Evolutionary conservation across 306 rosid genomes (phyloP), one percentile per base, ranked within the genome.

Genomic region (Ormosia semicastrata): DNA sequence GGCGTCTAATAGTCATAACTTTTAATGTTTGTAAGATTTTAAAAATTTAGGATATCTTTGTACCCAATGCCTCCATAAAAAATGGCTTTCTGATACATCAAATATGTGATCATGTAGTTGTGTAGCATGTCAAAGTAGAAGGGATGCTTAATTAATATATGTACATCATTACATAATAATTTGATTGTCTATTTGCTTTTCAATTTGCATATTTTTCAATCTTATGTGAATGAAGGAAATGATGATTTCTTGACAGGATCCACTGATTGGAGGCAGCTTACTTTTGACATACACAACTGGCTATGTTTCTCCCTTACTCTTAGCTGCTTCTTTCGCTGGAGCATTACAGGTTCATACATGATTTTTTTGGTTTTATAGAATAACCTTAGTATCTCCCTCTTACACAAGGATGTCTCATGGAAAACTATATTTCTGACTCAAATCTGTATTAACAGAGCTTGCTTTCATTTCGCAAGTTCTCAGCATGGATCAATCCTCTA

Each of bases 301-400:
- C 77, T 95, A 95, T 77, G 90, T 93, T 62, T 88, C 97, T 85
- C 96, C 98, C 67, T 72, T 93, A 53, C 97, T 95, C 75, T 88
- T 93, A 46, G 99, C 99, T 84, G 99, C 99, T 65, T 89, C 98
- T 43, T 95, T 93, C 12, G 98, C 98, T 64, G 98, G 99, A 41
- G 99, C 97, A 1, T 85, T 95, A 83, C 97, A 93, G 94, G 99
- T 95, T 63, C 37, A 33, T 77, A 30, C 68, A 39, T 34, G 18
- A 7, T 62, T 49, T 75, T 75, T 49, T 44, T 43, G 12, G 41
- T 60, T 57, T 72, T 63, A 66, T 54, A 11, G 29, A 56, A 17
- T 71, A 75, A 29, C 63, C 67, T 33, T 24, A 29, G 5, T 8
- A 53, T 9, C 29, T 68, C 17, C 30, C 47, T 49, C 73, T 36